A percentile compares a stretch with the other conserved stretches of the same genome.
Evolutionary conservation across 2,329 filamentous ascomycete genomes (phyloP).

Genomic region (Tolypocladium ophioglossoides): DNA sequence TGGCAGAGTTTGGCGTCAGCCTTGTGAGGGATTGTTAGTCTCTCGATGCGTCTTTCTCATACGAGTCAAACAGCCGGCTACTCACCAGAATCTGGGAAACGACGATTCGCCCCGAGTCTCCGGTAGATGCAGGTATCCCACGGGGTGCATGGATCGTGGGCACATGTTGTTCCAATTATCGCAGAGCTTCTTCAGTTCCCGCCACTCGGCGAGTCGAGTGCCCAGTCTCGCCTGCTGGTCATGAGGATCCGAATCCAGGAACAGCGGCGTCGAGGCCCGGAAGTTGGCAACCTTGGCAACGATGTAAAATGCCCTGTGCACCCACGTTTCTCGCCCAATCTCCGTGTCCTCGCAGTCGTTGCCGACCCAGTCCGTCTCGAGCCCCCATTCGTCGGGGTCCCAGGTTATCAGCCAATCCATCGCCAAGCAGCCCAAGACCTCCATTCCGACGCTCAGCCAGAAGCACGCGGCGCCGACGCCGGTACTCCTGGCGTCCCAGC

Average conservation of each 20-base stretch:
- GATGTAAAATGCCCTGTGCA: constrained; percentile 80
- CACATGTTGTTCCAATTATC: constrained; percentile 72
- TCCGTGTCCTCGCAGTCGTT: constrained; percentile 34
- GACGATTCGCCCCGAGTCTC: constrained; percentile 58
- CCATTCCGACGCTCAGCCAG: constrained; percentile 87
- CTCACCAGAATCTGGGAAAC: constrained; percentile 80
- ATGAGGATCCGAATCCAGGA: constrained; percentile 46
- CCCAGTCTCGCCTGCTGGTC: constrained; percentile 55
- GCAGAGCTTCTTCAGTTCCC: constrained; percentile 66
- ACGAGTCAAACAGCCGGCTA: constrained; percentile 3
- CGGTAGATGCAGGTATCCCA: constrained; percentile 63
- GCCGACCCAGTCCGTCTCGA: constrained; percentile 57
- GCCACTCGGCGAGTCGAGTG: constrained; percentile 65
- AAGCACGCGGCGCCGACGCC: constrained; percentile 84
- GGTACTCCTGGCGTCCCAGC: constrained; percentile 70
- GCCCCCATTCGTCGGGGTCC: constrained; percentile 83
- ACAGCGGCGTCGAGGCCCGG: constrained; percentile 55
- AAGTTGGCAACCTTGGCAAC: constrained; percentile 83
- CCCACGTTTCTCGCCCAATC: constrained; percentile 64
- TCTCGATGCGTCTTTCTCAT: background rate
- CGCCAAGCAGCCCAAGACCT: constrained; percentile 77
- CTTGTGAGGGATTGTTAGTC: background rate
- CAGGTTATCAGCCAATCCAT: constrained; percentile 82
- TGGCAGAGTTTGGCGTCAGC: constrained; percentile 30
- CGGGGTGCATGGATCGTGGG: constrained; percentile 78